Percentiles rank a stretch among this genome's conserved stretches.
Evolutionary conservation across 257 asterid genomes (phyloP).

Genomic region (Plantago ovata): DNA sequence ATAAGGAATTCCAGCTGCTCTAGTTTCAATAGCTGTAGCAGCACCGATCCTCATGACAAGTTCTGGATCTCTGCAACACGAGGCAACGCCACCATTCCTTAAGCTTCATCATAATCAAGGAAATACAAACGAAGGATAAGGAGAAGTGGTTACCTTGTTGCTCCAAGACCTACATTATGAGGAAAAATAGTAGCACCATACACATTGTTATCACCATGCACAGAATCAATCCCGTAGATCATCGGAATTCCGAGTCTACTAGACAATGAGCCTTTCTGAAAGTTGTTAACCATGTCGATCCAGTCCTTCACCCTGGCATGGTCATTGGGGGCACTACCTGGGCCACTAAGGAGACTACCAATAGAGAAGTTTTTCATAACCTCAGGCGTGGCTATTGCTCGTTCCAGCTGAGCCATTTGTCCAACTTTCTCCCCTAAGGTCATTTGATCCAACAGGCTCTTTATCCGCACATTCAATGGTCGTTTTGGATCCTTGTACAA

Average conservation of each 20-base stretch:
- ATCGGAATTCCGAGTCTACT: slow-evolving; percentile 45
- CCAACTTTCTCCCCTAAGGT: slow-evolving; percentile 37
- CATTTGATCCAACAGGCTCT: slow-evolving; percentile 34
- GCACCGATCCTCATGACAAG: slow-evolving; percentile 49
- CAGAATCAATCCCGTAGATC: slow-evolving; percentile 50
- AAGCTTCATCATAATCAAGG: background rate
- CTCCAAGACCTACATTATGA: slow-evolving; percentile 52
- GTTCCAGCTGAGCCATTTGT: slow-evolving; percentile 40
- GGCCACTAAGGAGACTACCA: slow-evolving; percentile 41
- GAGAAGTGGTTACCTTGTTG: slow-evolving; percentile 29
- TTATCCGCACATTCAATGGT: slow-evolving; percentile 16
- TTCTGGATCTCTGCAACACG: slow-evolving; percentile 34
- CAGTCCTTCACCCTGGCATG: slow-evolving; percentile 30
- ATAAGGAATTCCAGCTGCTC: slow-evolving; percentile 53
- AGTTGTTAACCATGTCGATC: slow-evolving; percentile 42
- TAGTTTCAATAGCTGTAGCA: slow-evolving; percentile 51
- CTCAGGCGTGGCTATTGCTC: slow-evolving; percentile 19
- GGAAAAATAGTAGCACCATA: slow-evolving; percentile 46
- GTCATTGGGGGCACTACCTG: slow-evolving; percentile 33
- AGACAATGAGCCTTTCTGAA: slow-evolving; percentile 40
- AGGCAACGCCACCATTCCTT: background rate
- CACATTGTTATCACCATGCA: slow-evolving; percentile 45
- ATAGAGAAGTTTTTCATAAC: slow-evolving; percentile 24
- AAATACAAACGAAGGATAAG: background rate
- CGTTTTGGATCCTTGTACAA: slow-evolving; percentile 33